Evolutionary conservation across 306 rosid species (phyloP), one percentile per base, ranked within the genome.

Genomic region (Trichosanthes truncata): DNA sequence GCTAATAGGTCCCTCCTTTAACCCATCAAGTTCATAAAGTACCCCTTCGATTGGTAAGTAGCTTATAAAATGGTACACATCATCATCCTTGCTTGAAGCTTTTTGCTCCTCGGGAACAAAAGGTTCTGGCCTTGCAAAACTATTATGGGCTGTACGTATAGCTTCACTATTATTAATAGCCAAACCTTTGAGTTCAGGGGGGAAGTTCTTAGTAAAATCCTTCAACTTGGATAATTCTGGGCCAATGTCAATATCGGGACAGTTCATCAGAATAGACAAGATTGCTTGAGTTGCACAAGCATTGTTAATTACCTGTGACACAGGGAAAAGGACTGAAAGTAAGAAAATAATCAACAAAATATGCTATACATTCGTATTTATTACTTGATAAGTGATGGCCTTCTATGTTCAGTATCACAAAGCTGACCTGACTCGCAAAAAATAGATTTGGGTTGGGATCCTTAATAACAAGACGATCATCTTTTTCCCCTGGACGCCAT

Each of bases 261-360:
- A 93, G 87, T 96, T 96, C 91, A 96, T 31, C 78, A 96, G 94
- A 86, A 96, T 96, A 76, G 99, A 96, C 88, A 96, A 84, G 84
- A 96, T 96, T 12, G 99, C 99, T 86, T 96, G 98, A 76, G 97
- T 96, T 77, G 99, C 99, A 87, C 99, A 96, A 69, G 99, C 99
- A 88, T 96, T 96, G 79, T 93, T 96, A 55, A 96, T 96, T 33
- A 93, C 99, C 99, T 96, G 79, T 79, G 78, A 67, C 35, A 65
- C 15, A 35, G 21, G 48, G 2, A 29, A 78, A 52, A 55, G 13
- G 6, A 79, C 21, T 20, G 38, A 9, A 48, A 23, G 41, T 79
- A 33, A 66, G 52, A 80, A 79, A 25, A 55, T 12, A 75, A 31
- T n/a, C 36, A 59, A 23, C 59, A 72, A 79, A 68, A 61, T 10